Evolutionary conservation across 2,329 filamentous ascomycete species (phyloP).

Genomic region (Colletotrichum sp.): DNA sequence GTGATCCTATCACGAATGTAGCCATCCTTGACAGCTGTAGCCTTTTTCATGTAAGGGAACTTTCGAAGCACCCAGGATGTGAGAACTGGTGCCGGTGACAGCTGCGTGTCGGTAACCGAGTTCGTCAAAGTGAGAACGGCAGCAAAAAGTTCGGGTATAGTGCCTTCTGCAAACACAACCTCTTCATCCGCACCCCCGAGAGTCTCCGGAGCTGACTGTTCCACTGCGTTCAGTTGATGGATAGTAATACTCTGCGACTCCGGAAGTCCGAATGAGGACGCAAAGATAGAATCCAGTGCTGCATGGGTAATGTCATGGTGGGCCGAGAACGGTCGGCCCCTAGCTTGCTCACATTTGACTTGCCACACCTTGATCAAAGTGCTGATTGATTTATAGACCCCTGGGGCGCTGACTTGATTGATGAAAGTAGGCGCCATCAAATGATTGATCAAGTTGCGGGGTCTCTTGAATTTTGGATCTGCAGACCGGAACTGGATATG

Average conservation of each 20-base stretch:
- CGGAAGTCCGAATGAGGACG: constrained; percentile 29
- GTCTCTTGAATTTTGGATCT: constrained; percentile 32
- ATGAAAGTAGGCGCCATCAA: constrained; percentile 40
- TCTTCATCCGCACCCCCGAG: not conserved
- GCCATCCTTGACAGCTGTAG: constrained; percentile 32
- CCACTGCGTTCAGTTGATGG: constrained; percentile 25
- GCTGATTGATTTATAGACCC: constrained; percentile 25
- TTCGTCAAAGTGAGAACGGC: constrained; percentile 31
- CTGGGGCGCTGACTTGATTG: constrained; percentile 32
- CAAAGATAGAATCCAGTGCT: constrained; percentile 34
- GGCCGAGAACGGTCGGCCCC: constrained; percentile 24
- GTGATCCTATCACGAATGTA: constrained; percentile 30
- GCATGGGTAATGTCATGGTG: constrained; percentile 30
- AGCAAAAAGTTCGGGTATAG: constrained; percentile 25
- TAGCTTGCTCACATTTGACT: constrained; percentile 30
- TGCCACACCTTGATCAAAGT: constrained; percentile 38
- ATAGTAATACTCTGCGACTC: constrained; percentile 28
- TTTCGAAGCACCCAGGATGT: constrained; percentile 32
- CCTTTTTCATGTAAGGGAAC: constrained; percentile 31
- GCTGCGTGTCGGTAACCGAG: constrained; percentile 30
- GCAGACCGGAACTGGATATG: constrained; percentile 34
- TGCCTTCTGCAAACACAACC: not conserved
- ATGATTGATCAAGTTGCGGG: constrained; percentile 38
- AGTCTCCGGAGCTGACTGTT: not conserved
- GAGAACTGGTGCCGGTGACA: constrained; percentile 30